Evolutionary conservation across 805 yeast species (phyloP), one percentile per base, ranked within the genome.

Genomic region (Starmerella geochares): DNA sequence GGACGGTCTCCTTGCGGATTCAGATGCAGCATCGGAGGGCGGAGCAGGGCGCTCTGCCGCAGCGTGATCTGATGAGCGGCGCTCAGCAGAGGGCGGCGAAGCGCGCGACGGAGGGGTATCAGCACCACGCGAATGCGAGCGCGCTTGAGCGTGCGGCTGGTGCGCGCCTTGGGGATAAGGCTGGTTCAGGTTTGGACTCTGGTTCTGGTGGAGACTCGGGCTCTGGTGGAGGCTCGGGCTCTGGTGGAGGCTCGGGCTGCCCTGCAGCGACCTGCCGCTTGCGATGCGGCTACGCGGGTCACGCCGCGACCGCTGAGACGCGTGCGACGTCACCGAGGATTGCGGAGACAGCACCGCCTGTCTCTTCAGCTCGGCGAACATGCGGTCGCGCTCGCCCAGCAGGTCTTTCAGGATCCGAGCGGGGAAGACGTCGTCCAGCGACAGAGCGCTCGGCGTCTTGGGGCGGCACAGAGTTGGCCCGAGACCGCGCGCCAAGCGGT

Each of bases 301-400:
- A 38, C 39, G 32, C 31, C 21, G 48, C 32, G 33, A 42, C 41
- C 43, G 51, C 33, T 13, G 51, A n/a, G 45, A 38, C 33, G 14
- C 49, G 23, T 25, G 23, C 23, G 51, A 47, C 24, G 54, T 38
- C 23, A 36, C 37, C 25, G 49, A 42, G 21, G 46, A 43, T 37
- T 47, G 51, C 24, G 54, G 51, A 25, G 54, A 36, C 10, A 50
- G 47, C 46, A 47, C 32, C 23, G 54, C 50, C 13, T 53, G 50
- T 29, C 70, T 60, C 50, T 75, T 78, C 56, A 84, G 73, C 55
- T 79, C 84, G 29, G 74, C 72, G 60, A 85, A 84, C n/a, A 85
- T 76, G 19, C 70, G 67, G 24, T 77, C 79, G 54, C 80, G 79
- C 56, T 80, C 66, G 13, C 67, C 66, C 58, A 85, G 68, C 39